These are phyloP conservation scores for Musa schizocarpa DNA, from an alignment of 176 grass and related monocot genomes.

Conservation along the genomic window DNA sequence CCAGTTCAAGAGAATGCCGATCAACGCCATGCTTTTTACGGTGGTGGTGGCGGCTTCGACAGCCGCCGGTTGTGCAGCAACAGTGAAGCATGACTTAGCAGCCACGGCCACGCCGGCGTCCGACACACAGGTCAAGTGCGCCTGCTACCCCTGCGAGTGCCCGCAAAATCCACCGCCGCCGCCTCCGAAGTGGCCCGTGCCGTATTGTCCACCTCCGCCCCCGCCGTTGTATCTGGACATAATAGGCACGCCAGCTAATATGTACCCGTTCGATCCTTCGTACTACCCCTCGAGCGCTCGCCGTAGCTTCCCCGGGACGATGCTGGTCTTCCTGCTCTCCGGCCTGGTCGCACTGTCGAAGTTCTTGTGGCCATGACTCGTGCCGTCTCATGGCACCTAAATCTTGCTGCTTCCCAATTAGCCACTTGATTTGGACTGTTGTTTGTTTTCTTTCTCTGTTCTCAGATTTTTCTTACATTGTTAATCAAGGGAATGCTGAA, in stretches of 20 bases:
- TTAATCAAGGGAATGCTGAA: too few relatives aligned
- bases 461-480: too few relatives aligned
- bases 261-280: slow-evolving; percentile 46
- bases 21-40: slow-evolving; percentile 4
- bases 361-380: slow-evolving; percentile 7
- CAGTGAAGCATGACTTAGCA: not conserved
- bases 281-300: slow-evolving; percentile 38
- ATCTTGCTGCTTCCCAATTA: not conserved
- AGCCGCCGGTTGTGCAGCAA: not conserved
- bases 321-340: slow-evolving; percentile 6
- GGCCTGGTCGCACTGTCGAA: slow-evolving; percentile 6
- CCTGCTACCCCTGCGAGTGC: slow-evolving; percentile 29
- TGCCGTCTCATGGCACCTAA: not conserved
- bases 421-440: not conserved
- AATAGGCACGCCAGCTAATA: slow-evolving; percentile 24
- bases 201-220: slow-evolving; percentile 31
- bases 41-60: not conserved
- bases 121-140: slow-evolving; percentile 28
- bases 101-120: not conserved
- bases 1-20: too few relatives aligned
- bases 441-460: not conserved
- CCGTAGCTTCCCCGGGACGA: not conserved
- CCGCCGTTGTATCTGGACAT: slow-evolving; percentile 30
- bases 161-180: slow-evolving; percentile 19
- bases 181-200: slow-evolving; percentile 26